Base-by-base conservation (phyloP, 768 basidiomycete genomes). In the Panaeolus papilionaceus region DNA sequence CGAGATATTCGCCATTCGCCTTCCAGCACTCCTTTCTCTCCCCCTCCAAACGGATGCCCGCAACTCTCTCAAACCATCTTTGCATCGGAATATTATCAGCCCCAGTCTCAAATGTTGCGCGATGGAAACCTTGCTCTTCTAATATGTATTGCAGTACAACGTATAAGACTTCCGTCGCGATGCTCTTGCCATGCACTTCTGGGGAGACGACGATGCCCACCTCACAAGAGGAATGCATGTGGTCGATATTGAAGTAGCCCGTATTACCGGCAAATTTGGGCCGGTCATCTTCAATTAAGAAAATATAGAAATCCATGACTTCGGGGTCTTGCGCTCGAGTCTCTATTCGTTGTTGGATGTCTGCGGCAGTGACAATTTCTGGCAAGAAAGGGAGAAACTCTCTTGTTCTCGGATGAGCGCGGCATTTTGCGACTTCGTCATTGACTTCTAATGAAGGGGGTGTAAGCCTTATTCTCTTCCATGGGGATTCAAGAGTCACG, bases 111-210 rank as follows among this genome's bases (percentile, higher is more conserved):
- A 85, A 82, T 9, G 77, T 76, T 14, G 79, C 78, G 12, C 84
- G 75, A 68, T 84, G 83, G 16, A 85, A 69, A 10, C 77, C 77
- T 38, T 74, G 73, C 58, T 81, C 78, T 66, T 84, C 84, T 66
- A 86, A 85, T 0, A 78, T 75, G 66, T 80, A 80, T 67, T 72
- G 71, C 49, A 86, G 69, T 18, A 83, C 38, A 11, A 75, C 73
- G 67, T 85, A 82, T 33, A 86, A 72, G 11, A 81, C 75, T 61
- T 85, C 85, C 12, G 84, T 85, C 40, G 80, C 83, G 61, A 83
- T 67, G 1, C 81, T 80, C 38, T 75, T 73, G 38, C 81, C 76
- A 38, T 82, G 80, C 7, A 75, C 66, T 23, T 80, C 78, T 5
- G 82, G 79, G 38, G 71, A 67, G 45, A 85, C 69, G 23, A 82